Percentiles rank a stretch among this genome's conserved stretches.
These are phyloP conservation scores for Globisporangium nagaii DNA, from an alignment of 352 stramenopile species.

Conservation along the genomic window DNA sequence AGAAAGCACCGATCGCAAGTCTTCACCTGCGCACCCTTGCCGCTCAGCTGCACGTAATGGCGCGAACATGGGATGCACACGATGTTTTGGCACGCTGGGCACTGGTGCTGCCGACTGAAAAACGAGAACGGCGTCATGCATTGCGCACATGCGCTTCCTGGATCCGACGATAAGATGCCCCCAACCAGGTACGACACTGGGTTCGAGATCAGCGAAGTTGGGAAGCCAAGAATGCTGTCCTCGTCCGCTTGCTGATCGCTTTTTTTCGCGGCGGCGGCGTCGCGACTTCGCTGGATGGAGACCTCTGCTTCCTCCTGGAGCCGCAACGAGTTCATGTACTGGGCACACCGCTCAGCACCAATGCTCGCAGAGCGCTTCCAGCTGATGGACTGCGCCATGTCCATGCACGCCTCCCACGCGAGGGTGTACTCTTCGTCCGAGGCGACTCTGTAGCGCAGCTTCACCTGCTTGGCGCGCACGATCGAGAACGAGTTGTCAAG, in stretches of 20 bases:
- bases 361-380: constrained; percentile 53
- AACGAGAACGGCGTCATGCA: constrained; percentile 65
- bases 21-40: constrained; percentile 37
- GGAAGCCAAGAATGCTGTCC: constrained; percentile 39
- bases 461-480: constrained; percentile 54
- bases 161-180: constrained; percentile 36
- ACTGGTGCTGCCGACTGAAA: constrained; percentile 61
- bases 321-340: constrained; percentile 38
- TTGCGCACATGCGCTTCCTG: constrained; percentile 31
- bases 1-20: constrained; percentile 75
- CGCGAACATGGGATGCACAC: constrained; percentile 60
- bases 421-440: constrained; percentile 21
- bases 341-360: constrained; percentile 31
- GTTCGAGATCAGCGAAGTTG: constrained; percentile 47
- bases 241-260: constrained; percentile 15
- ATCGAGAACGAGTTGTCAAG: constrained; percentile 72
- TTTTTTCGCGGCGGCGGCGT: constrained; percentile 12
- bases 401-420: constrained; percentile 55
- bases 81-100: constrained; percentile 37
- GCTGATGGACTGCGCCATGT: constrained; percentile 66
- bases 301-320: constrained; percentile 42
- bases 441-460: constrained; percentile 26
- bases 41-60: constrained; percentile 40
- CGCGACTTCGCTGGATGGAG: constrained; percentile 31
- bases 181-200: constrained; percentile 65